Base-by-base conservation (phyloP, 441 rosid species). In the Kokia cookei region DNA sequence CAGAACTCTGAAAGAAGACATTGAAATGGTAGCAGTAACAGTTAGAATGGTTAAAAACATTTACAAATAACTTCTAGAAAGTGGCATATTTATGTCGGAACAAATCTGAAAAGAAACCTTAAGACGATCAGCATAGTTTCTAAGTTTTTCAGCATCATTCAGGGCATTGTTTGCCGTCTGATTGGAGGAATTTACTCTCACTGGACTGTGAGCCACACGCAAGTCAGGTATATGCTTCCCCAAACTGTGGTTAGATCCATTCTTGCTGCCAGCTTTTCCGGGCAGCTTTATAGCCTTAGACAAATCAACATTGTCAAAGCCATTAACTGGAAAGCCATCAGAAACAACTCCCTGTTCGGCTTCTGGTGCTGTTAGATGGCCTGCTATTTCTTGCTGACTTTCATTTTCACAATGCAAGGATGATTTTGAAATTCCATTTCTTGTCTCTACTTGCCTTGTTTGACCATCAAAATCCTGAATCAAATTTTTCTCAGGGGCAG, bases 141-240 rank as follows among this genome's bases (percentile, higher is more conserved):
- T 88, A 73, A 83, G 83, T 47, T 81, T 66, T 76, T 84, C 80
- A 77, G 93, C 96, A 82, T 89, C 88, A 79, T 79, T 78, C 78
- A 94, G 79, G 74, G 82, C 73, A 83, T 75, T 58, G 58, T 58
- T 64, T 57, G 88, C 87, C 68, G 72, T 63, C 72, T 79, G 86
- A 57, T 75, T 73, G 58, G 80, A 81, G 71, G 74, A 74, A 84
- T 80, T 83, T 60, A 73, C 80, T 75, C 69, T 73, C 71, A 71
- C 76, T 73, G 78, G 78, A 78, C 78, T 72, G 43, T 75, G 42
- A 76, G 76, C 71, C 65, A 63, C 78, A 60, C 24, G 65, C 24
- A 74, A 37, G 66, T 83, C 84, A 59, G 77, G 61, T 17, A 27
- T 10, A 35, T 3, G 37, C 58, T 74, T 76, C 61, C 32, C 74